phyloP scores from a whole-genome alignment of 768 basidiomycete species.

The Amanita muscaria region DNA sequence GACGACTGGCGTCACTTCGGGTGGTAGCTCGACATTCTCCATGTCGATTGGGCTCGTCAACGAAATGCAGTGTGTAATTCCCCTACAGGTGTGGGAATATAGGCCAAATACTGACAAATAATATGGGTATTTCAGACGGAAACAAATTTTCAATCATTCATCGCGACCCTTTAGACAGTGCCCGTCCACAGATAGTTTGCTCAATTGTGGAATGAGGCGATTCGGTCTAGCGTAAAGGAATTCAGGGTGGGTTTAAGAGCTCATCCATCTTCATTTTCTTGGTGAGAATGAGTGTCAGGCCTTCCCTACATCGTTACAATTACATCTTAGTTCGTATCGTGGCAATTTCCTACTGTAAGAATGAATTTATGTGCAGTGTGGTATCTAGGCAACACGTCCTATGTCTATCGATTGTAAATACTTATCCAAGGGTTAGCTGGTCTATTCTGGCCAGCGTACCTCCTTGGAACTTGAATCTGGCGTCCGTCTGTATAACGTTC shows the following conservation, averaged over 20 bases:
- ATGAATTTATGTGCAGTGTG: no score
- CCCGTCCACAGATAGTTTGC: slow-evolving; percentile 36
- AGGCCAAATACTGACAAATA: not conserved
- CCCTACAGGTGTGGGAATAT: not conserved
- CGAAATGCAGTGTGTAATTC: not conserved
- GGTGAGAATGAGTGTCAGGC: slow-evolving; percentile 56
- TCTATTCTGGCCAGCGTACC: not conserved
- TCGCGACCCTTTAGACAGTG: slow-evolving; percentile 70
- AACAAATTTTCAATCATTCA: slow-evolving; percentile 11
- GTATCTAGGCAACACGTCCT: no score
- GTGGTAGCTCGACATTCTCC: slow-evolving; percentile 10
- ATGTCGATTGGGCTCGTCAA: not conserved
- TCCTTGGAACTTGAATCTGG: not conserved
- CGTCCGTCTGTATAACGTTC: not conserved
- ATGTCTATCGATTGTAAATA: no score
- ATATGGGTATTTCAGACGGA: not conserved
- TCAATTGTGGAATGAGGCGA: slow-evolving; percentile 51
- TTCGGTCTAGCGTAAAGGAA: slow-evolving; percentile 59
- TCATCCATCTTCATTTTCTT: slow-evolving; percentile 33
- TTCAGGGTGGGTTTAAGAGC: slow-evolving; percentile 53
- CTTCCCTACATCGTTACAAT: slow-evolving; percentile 47
- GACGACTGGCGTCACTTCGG: slow-evolving; percentile 29
- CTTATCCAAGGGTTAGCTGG: no score
- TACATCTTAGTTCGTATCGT: not conserved
- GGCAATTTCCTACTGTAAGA: no score